Base-by-base conservation (phyloP, 495 filamentous ascomycete species). In the Penicillium arizonense region DNA sequence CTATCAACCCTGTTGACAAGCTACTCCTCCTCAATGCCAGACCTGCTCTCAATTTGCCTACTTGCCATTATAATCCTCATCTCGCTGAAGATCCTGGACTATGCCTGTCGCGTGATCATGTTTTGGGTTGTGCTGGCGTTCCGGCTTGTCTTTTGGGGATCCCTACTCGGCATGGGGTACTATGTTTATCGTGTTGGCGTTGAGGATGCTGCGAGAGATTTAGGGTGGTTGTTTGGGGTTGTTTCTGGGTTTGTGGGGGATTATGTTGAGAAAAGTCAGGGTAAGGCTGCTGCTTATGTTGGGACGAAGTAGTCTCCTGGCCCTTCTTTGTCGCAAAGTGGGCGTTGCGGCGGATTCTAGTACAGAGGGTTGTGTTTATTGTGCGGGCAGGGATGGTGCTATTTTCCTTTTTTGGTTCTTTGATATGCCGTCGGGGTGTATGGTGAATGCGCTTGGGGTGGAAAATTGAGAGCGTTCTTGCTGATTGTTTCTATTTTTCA, bases 91-190 rank as follows among this genome's bases (percentile, higher is more conserved):
- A 59, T 91, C 47, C 68, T 94, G n/a, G 71, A 83, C 61, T 83
- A 84, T 64, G 68, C 87, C 23, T 82, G 81, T 42, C 78, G 87
- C 33, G 68, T 88, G 3, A 70, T 95, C 47, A 74, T 90, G 62
- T 93, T 82, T 66, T 90, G 89, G 83, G 77, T 88, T n/a, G 63
- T 73, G 36, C 61, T 93, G 41, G 76, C 72, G 5, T 61, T 87
- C 49, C 64, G 77, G 26, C 14, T 90, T 38, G 51, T 79, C 0
- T 80, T 89, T 42, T 94, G 82, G 81, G 77, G 70, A 0, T 55
- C 62, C 2, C 28, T 91, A 11, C 67, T 75, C 14, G 70, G 71
- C 0, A 3, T 82, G 1, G 77, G 69, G 0, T 68, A 77, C 33
- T 81, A 80, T 51, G 73, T 89, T 11, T 92, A 80, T 66, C 76